phyloP scores from a whole-genome alignment of 116 monocot species.

The Posidonia oceanica region DNA sequence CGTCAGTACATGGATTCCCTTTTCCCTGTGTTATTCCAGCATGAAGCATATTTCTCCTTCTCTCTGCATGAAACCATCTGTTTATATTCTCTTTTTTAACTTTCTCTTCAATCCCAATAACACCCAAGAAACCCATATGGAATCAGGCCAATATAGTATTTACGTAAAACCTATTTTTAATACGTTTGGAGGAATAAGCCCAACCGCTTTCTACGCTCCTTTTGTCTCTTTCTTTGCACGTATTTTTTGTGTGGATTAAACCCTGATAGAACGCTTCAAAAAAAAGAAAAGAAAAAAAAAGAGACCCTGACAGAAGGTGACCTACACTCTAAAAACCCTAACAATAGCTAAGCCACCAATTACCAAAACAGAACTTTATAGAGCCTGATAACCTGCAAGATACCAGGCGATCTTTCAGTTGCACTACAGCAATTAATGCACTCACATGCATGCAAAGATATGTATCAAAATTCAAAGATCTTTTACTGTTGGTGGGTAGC shows the following conservation, averaged over 20 bases:
- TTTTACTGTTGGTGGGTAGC: too few species aligned
- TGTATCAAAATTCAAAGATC: too few species aligned
- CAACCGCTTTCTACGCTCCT: slow-evolving; percentile 16
- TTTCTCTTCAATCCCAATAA: not conserved
- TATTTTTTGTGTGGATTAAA: not conserved
- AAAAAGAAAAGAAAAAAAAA: too few species aligned
- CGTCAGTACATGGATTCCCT: slow-evolving; percentile 31
- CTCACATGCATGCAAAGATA: too few species aligned
- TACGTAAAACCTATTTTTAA: not conserved
- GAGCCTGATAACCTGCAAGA: too few species aligned
- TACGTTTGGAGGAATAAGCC: slow-evolving; percentile 11
- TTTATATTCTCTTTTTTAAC: slow-evolving; percentile 9
- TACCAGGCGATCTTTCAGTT: too few species aligned
- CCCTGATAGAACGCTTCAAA: not conserved
- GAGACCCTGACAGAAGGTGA: too few species aligned
- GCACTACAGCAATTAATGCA: too few species aligned
- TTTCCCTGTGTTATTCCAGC: slow-evolving; percentile 8
- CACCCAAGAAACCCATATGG: slow-evolving; percentile 4
- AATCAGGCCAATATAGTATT: slow-evolving; percentile 32
- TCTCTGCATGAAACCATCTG: slow-evolving; percentile 22
- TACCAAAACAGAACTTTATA: too few species aligned
- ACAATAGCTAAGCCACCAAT: too few species aligned
- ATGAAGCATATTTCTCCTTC: slow-evolving; percentile 3
- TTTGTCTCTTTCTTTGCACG: slow-evolving; percentile 12
- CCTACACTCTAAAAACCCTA: too few species aligned